phyloP scores from a whole-genome alignment of 805 yeast species.

The Candida ortonii region DNA sequence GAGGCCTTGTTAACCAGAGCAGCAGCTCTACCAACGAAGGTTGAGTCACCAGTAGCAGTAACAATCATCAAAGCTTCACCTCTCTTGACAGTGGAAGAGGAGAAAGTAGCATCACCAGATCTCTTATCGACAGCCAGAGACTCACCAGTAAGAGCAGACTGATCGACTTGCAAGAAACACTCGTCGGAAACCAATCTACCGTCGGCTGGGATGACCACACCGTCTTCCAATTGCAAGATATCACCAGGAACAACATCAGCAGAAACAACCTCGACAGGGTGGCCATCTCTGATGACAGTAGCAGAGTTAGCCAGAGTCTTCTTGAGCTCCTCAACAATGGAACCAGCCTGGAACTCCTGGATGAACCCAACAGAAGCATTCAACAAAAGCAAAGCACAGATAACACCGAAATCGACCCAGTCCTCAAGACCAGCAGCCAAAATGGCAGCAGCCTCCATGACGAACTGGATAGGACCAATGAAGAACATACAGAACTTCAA shows the following conservation, averaged over 20 bases:
- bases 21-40: conserved; percentile 97
- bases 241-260: conserved; percentile 94
- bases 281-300: conserved; percentile 79
- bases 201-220: conserved; percentile 90
- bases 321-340: conserved; percentile 94
- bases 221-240: conserved; percentile 87
- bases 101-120: conserved; percentile 81
- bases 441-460: conserved; percentile 95
- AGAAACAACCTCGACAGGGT: conserved; percentile 69
- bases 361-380: conserved; percentile 94
- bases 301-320: conserved; percentile 93
- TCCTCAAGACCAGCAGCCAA: conserved; percentile 95
- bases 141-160: conserved; percentile 97
- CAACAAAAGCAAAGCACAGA: conserved; percentile 78
- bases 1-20: conserved; percentile 93
- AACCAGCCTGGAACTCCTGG: conserved; percentile 98
- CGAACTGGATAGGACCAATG: conserved; percentile 95
- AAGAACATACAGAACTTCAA: conserved; percentile 83
- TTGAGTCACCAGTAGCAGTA: conserved; percentile 92
- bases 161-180: conserved; percentile 86
- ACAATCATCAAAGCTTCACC: conserved; percentile 95
- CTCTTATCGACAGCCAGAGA: conserved; percentile 92
- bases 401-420: conserved; percentile 99
- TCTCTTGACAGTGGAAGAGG: conserved; percentile 92
- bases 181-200: conserved; percentile 87